Percentiles rank a stretch among this genome's conserved stretches.
phyloP scores from a whole-genome alignment of 495 filamentous ascomycete species.

The Aspergillus haitiensis region DNA sequence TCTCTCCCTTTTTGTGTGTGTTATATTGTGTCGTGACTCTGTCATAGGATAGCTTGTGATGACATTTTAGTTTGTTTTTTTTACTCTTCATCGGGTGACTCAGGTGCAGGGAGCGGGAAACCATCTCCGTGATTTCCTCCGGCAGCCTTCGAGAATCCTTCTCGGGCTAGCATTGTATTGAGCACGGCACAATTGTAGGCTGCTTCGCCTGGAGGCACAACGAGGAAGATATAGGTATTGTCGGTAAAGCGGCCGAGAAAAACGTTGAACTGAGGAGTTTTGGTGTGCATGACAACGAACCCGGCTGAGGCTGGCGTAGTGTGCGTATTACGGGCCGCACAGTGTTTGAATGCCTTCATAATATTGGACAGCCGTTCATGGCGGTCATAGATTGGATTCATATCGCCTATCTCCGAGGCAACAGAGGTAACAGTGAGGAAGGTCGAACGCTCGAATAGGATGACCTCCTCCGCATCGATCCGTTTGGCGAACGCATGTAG shows the following conservation, averaged over 20 bases:
- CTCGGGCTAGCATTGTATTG: conserved; percentile 81
- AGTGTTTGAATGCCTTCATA: conserved; percentile 95
- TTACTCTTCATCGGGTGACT: conserved; percentile 32
- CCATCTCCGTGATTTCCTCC: conserved; percentile 42
- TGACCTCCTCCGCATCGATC: conserved; percentile 88
- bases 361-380: conserved; percentile 95
- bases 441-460: conserved; percentile 92
- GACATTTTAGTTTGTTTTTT: conserved; percentile 1
- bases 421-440: conserved; percentile 92
- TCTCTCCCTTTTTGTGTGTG: no score
- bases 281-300: conserved; percentile 66
- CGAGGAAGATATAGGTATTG: conserved; percentile 92
- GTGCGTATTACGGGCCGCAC: conserved; percentile 58
- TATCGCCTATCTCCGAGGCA: conserved; percentile 65
- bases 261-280: conserved; percentile 77
- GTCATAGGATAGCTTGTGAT: background rate
- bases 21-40: no score
- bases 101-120: conserved; percentile 44
- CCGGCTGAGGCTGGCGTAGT: conserved; percentile 54
- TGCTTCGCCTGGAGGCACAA: conserved; percentile 83
- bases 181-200: conserved; percentile 84
- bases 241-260: conserved; percentile 91
- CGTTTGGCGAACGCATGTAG: conserved; percentile 73
- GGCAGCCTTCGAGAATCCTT: conserved; percentile 64
- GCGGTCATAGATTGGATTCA: conserved; percentile 86